Conservation (phyloP, 1,284 basidiomycete species). For the Pascua sp. region DNA sequence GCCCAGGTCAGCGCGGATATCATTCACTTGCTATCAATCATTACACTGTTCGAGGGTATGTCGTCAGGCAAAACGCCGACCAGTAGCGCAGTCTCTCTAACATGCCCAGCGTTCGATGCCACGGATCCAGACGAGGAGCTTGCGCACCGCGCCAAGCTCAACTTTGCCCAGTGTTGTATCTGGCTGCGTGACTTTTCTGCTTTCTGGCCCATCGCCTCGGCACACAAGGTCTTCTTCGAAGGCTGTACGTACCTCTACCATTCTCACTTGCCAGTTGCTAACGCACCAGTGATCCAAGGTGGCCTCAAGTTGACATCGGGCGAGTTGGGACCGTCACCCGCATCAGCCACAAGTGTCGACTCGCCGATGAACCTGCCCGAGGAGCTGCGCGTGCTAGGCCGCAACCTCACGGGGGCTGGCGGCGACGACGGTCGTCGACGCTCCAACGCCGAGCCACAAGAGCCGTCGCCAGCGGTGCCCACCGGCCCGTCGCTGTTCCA, state of each 20-base stretch:
- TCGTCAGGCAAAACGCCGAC: not conserved
- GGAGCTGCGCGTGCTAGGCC: constrained; percentile 21
- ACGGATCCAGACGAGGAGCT: constrained; percentile 21
- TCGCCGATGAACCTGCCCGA: constrained; percentile 12
- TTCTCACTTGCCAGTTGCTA: not conserved
- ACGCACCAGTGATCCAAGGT: constrained; percentile 32
- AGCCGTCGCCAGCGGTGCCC: not conserved
- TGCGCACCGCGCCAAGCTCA: constrained; percentile 31
- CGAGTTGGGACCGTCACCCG: constrained; percentile 1
- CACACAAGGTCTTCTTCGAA: constrained; percentile 46
- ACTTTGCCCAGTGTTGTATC: constrained; percentile 44
- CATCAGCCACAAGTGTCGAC: not conserved
- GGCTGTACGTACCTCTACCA: constrained; percentile 19
- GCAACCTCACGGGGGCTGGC: constrained; percentile 10
- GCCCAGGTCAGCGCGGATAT: constrained; percentile 38
- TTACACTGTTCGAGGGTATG: constrained; percentile 41
- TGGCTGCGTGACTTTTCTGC: constrained; percentile 41
- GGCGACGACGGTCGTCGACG: not conserved
- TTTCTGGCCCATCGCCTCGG: constrained; percentile 42
- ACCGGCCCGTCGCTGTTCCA: constrained; percentile 23
- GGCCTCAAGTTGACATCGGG: constrained; percentile 24
- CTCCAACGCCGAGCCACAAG: not conserved
- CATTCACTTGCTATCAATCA: constrained; percentile 41
- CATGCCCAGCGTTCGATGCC: constrained; percentile 23
- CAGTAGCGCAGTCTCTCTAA: too few relatives aligned